Conservation (phyloP, 805 yeast genomes). For the Suhomyces vadensis region DNA sequence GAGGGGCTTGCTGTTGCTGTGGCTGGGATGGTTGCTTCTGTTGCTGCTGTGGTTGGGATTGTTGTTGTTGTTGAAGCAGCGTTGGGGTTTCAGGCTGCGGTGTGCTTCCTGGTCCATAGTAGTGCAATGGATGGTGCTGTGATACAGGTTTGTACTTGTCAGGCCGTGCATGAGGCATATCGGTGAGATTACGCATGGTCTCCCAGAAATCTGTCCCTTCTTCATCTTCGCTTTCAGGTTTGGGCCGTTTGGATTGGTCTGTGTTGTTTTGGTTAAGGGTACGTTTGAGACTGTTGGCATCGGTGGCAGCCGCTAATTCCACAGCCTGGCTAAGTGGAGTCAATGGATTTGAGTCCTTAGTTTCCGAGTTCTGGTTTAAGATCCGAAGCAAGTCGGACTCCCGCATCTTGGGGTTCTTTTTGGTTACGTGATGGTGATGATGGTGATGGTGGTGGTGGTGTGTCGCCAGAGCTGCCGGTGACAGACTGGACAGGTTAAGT, state of each 20-base stretch:
- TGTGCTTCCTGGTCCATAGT: slow-evolving; percentile 1
- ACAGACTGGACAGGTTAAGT: slow-evolving; percentile 53
- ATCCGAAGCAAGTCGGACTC: slow-evolving; percentile 44
- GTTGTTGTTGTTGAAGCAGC: not conserved
- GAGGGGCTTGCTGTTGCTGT: not conserved
- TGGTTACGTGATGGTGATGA: slow-evolving; percentile 25
- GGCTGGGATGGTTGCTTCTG: not conserved
- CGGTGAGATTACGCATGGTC: slow-evolving; percentile 58
- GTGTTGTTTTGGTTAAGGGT: not conserved
- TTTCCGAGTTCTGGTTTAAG: slow-evolving; percentile 34
- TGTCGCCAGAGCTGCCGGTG: slow-evolving; percentile 15
- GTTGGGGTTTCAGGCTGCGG: slow-evolving; percentile 4
- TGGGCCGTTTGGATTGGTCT: slow-evolving; percentile 11
- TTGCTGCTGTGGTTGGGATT: not conserved
- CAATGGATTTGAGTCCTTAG: slow-evolving; percentile 15
- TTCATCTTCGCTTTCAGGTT: slow-evolving; percentile 43
- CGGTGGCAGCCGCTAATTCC: slow-evolving; percentile 38
- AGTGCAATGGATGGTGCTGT: slow-evolving; percentile 55
- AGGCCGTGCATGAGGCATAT: slow-evolving; percentile 12
- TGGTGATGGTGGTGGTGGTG: slow-evolving; percentile 34
- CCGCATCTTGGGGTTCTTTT: slow-evolving; percentile 9
- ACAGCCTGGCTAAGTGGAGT: slow-evolving; percentile 46
- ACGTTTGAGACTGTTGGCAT: slow-evolving; percentile 14
- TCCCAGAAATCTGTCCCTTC: slow-evolving; percentile 76
- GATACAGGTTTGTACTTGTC: slow-evolving; percentile 43